phyloP scores from a whole-genome alignment of 1,284 basidiomycete species.

The Sutorius eximius region DNA sequence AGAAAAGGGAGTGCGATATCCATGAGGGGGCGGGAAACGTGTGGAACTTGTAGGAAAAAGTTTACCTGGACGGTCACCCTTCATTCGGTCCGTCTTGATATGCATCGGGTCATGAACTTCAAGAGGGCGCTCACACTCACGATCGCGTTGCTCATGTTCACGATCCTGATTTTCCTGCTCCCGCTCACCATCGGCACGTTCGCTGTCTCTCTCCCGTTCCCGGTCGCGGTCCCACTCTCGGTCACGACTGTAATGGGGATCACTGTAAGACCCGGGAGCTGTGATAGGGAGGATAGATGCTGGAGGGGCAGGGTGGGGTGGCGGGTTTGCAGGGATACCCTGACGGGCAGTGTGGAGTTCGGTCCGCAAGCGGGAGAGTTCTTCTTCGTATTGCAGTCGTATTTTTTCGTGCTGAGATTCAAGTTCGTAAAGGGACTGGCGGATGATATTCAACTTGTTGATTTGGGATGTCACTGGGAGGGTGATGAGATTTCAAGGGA shows the following conservation, averaged over 20 bases:
- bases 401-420: constrained; percentile 73
- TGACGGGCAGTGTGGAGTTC: constrained; percentile 57
- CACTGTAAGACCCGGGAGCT: constrained; percentile 38
- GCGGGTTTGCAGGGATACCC: constrained; percentile 32
- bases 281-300: constrained; percentile 31
- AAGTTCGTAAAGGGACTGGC: constrained; percentile 76
- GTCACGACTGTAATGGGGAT: constrained; percentile 44
- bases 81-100: constrained; percentile 46
- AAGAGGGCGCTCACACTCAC: constrained; percentile 37
- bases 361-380: constrained; percentile 63
- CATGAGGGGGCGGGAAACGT: constrained; percentile 32
- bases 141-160: constrained; percentile 40
- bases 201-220: constrained; percentile 40
- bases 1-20: constrained; percentile 27
- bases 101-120: constrained; percentile 46
- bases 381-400: constrained; percentile 73
- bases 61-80: constrained; percentile 42
- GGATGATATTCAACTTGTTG: constrained; percentile 71
- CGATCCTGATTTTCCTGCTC: constrained; percentile 39
- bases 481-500: constrained; percentile 7
- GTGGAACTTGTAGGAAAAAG: constrained; percentile 22
- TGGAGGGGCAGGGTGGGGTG: constrained; percentile 33
- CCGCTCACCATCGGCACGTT: constrained; percentile 37
- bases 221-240: constrained; percentile 40
- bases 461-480: constrained; percentile 64